Evolutionary conservation across 331 rosid species (phyloP).

Genomic region (Stylosanthes scabra): DNA sequence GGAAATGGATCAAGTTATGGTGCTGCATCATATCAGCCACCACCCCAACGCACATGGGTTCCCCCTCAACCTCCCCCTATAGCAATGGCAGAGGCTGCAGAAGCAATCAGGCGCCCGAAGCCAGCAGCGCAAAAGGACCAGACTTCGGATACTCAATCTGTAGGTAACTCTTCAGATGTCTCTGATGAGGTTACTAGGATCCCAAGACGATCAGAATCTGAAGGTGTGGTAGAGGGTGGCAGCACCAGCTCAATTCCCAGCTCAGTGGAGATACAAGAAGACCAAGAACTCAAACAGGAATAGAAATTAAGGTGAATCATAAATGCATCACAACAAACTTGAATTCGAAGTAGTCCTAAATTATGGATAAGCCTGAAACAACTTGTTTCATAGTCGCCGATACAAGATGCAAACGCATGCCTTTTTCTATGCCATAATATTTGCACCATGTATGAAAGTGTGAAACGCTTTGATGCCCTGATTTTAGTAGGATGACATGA

Average conservation of each 20-base stretch:
- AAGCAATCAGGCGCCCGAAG: slow-evolving; percentile 92
- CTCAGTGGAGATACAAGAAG: slow-evolving; percentile 66
- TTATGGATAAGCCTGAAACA: slow-evolving; percentile 30
- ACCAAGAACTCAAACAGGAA: slow-evolving; percentile 36
- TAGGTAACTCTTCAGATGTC: slow-evolving; percentile 47
- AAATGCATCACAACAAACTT: slow-evolving; percentile 13
- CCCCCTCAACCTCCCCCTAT: slow-evolving; percentile 97
- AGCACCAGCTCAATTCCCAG: slow-evolving; percentile 40
- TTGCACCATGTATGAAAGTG: too few relatives aligned
- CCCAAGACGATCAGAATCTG: slow-evolving; percentile 55
- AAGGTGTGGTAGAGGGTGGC: slow-evolving; percentile 51
- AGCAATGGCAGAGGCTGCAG: slow-evolving; percentile 87
- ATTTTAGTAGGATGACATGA: background rate
- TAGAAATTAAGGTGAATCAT: slow-evolving; percentile 41
- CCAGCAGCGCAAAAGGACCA: slow-evolving; percentile 62
- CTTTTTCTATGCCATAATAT: background rate
- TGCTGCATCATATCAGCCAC: slow-evolving; percentile 52
- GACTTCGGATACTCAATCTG: slow-evolving; percentile 49
- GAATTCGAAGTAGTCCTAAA: slow-evolving; percentile 22
- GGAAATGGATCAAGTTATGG: slow-evolving; percentile 48
- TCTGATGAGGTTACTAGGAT: slow-evolving; percentile 56
- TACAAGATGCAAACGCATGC: slow-evolving; percentile 25
- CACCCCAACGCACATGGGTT: slow-evolving; percentile 77
- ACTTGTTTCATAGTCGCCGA: slow-evolving; percentile 26
- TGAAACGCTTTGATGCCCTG: too few relatives aligned